These are phyloP conservation scores for Fusarium buharicum DNA, from an alignment of 2,329 filamentous ascomycete genomes.

Conservation along the genomic window DNA sequence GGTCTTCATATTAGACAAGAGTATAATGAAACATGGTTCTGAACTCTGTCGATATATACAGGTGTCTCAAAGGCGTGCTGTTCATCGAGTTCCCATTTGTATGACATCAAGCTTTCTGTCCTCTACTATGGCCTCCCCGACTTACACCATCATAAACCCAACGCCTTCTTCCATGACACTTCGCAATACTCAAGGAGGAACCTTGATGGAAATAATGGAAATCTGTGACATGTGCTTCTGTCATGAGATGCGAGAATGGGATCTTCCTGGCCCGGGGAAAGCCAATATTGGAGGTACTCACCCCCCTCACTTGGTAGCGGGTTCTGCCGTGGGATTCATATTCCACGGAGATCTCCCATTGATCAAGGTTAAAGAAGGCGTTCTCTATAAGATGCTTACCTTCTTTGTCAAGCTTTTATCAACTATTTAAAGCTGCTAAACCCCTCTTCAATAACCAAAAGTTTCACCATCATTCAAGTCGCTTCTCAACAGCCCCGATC, in stretches of 20 bases:
- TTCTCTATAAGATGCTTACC: neutral
- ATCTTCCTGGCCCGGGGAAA: neutral
- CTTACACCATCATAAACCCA: neutral
- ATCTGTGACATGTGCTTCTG: neutral
- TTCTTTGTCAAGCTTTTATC: neutral
- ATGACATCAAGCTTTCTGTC: conserved; percentile 1
- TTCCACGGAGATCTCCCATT: neutral
- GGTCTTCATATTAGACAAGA: too few species aligned
- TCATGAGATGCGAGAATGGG: neutral
- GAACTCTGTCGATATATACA: too few species aligned
- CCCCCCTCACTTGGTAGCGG: neutral
- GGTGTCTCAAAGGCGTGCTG: too few species aligned
- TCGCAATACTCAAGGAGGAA: neutral
- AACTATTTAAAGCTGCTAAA: neutral
- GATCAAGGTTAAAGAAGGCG: neutral
- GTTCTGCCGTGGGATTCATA: neutral
- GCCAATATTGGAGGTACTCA: neutral
- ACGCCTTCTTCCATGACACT: neutral
- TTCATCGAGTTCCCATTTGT: neutral
- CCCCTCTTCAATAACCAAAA: neutral
- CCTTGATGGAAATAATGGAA: neutral
- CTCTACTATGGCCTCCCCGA: neutral
- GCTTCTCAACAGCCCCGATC: neutral
- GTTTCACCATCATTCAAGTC: neutral
- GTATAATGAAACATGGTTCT: too few species aligned